Conservation (phyloP, 345 rosid genomes). For the Capsella bursapastoris region DNA sequence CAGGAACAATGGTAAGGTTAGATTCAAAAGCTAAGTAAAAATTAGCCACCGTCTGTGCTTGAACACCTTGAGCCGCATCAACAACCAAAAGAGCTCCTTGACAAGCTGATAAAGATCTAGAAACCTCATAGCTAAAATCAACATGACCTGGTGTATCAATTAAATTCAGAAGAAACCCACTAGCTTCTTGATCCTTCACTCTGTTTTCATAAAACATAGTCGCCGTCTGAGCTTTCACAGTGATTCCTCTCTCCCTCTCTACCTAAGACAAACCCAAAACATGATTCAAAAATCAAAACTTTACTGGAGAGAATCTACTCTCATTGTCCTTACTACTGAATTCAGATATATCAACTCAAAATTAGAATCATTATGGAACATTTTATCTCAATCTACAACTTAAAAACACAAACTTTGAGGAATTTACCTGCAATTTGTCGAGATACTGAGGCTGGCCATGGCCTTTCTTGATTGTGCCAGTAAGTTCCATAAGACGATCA, state of each 20-base stretch:
- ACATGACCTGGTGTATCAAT: conserved; percentile 99
- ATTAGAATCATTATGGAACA: not conserved
- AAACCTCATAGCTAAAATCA: conserved; percentile 97
- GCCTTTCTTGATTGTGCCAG: conserved; percentile 88
- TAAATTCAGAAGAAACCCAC: conserved; percentile 67
- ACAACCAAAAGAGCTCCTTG: conserved; percentile 97
- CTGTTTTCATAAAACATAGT: conserved; percentile 80
- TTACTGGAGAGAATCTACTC: not conserved
- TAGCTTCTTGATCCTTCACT: conserved; percentile 43
- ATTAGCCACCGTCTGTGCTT: conserved; percentile 98
- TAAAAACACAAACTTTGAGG: not conserved
- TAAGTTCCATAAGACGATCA: conserved; percentile 97
- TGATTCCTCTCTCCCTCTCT: conserved; percentile 98
- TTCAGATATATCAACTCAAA: not conserved
- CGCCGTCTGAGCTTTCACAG: conserved; percentile 97
- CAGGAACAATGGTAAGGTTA: conserved; percentile 76
- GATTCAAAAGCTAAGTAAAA: conserved; percentile 95
- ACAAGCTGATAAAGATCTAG: conserved; percentile 98
- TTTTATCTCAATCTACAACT: not conserved
- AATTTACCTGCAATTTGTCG: conserved; percentile 79
- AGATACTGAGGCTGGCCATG: conserved; percentile 99
- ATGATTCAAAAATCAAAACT: not conserved
- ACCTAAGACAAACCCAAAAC: conserved; percentile 53
- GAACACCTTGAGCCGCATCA: conserved; percentile 99
- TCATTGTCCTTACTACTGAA: not conserved